A percentile compares a stretch with the other conserved stretches of the same genome.
Conservation (phyloP, 2,329 filamentous ascomycete genomes). For the Tolypocladium tundrense region DNA sequence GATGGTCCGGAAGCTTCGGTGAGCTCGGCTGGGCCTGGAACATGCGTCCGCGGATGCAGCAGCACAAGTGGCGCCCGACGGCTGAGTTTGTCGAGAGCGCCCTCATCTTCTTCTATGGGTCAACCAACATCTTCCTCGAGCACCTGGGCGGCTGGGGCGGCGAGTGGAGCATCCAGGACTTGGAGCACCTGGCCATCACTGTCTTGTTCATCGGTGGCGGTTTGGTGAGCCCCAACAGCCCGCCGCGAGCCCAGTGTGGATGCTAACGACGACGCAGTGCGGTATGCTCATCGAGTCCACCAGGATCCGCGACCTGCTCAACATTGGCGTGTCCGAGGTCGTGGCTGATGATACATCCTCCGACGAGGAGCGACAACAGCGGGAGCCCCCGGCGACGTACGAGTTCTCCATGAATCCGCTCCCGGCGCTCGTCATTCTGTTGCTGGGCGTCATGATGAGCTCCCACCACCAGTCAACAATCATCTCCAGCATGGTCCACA, state of each 20-base stretch:
- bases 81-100: constrained; percentile 86
- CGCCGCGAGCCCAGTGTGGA: neutral
- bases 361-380: constrained; percentile 39
- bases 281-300: constrained; percentile 80
- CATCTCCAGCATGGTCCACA: constrained; percentile 85
- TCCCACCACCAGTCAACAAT: constrained; percentile 77
- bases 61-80: constrained; percentile 60
- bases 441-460: constrained; percentile 91
- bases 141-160: constrained; percentile 66
- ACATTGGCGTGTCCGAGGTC: constrained; percentile 35
- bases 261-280: constrained; percentile 30
- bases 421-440: constrained; percentile 73
- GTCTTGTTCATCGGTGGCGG: constrained; percentile 91
- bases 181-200: constrained; percentile 89
- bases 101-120: constrained; percentile 82
- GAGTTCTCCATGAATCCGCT: constrained; percentile 76
- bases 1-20: constrained; percentile 84
- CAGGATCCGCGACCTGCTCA: constrained; percentile 56
- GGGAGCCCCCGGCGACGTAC: constrained; percentile 53
- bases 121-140: constrained; percentile 86
- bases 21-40: constrained; percentile 97
- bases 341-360: constrained; percentile 21
- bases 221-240: constrained; percentile 46
- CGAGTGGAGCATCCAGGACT: constrained; percentile 65
- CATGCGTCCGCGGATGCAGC: constrained; percentile 49